Evolutionary conservation across 75 land plant species (phyloP).

Genomic region (Pinus taeda): DNA sequence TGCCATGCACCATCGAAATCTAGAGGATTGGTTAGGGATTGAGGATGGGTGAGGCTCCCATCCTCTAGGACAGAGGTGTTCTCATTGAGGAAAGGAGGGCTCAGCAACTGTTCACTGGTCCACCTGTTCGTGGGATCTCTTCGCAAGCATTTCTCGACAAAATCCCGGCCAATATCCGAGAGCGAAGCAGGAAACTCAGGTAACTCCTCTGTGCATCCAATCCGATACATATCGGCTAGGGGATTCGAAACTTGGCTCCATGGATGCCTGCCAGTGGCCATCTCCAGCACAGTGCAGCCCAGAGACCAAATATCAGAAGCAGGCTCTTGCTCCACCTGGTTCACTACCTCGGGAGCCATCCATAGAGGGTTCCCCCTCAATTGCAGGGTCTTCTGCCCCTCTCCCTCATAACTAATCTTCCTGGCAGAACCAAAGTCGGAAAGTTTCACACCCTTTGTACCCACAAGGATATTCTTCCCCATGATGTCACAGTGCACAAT

Average conservation of each 20-base stretch:
- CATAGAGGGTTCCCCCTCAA: constrained; percentile 64
- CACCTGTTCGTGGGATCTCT: constrained; percentile 53
- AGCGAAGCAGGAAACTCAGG: constrained; percentile 39
- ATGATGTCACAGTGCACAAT: constrained; percentile 78
- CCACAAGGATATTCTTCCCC: constrained; percentile 59
- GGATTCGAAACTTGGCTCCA: constrained; percentile 30
- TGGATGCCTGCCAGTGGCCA: constrained; percentile 49
- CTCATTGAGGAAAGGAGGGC: constrained; percentile 30
- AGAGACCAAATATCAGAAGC: constrained; percentile 72
- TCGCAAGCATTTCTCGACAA: constrained; percentile 54
- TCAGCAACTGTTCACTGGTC: constrained; percentile 53
- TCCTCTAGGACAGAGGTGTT: constrained; percentile 37
- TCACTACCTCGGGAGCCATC: constrained; percentile 79
- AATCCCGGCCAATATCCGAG: constrained; percentile 47
- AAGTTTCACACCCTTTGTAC: constrained; percentile 50
- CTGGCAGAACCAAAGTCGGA: constrained; percentile 85
- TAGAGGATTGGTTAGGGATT: constrained; percentile 61
- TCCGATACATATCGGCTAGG: constrained; percentile 19
- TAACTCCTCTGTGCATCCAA: constrained; percentile 46
- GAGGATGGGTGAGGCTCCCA: constrained; percentile 57
- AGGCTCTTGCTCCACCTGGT: constrained; percentile 34
- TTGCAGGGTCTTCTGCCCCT: constrained; percentile 13
- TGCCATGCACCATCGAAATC: constrained; percentile 32
- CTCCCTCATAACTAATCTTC: neutral
- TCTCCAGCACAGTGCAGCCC: constrained; percentile 80